phyloP scores from a whole-genome alignment of 2,329 filamentous ascomycete species.

The Tolypocladium capitatum region DNA sequence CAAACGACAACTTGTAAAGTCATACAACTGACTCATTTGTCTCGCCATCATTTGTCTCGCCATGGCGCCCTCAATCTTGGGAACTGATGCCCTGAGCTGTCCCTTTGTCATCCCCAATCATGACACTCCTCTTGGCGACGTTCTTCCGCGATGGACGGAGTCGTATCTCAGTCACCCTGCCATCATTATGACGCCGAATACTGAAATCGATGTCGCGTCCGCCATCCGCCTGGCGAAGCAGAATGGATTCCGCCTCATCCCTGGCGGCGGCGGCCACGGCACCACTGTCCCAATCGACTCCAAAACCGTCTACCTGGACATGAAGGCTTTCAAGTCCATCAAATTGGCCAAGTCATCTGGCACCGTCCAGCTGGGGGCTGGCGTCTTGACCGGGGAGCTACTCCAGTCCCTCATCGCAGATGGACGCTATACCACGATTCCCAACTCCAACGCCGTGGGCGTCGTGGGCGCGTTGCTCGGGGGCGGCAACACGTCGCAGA shows the following conservation, averaged over 20 bases:
- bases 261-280: conserved; percentile 16
- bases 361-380: conserved; percentile 17
- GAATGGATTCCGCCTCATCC: conserved; percentile 15
- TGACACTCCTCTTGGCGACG: not conserved
- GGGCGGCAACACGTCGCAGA: conserved; percentile 13
- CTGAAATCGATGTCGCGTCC: conserved; percentile 14
- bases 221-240: conserved; percentile 13
- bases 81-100: conserved; percentile 2
- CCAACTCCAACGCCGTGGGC: conserved; percentile 15
- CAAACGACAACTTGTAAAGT: not conserved
- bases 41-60: not conserved
- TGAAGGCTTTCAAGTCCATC: conserved; percentile 17
- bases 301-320: conserved; percentile 18
- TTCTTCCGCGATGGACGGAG: conserved; percentile 18
- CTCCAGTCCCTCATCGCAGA: conserved; percentile 8
- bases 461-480: conserved; percentile 15
- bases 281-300: conserved; percentile 16
- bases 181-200: conserved; percentile 14
- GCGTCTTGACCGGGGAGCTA: conserved; percentile 13
- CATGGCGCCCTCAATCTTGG: conserved; percentile 1
- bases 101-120: conserved; percentile 4
- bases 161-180: conserved; percentile 11
- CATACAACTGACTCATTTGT: not conserved
- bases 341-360: conserved; percentile 11
- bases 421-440: conserved; percentile 18